phyloP scores from a whole-genome alignment of 1,284 basidiomycete genomes.

The Ceratobasidium sp. region DNA sequence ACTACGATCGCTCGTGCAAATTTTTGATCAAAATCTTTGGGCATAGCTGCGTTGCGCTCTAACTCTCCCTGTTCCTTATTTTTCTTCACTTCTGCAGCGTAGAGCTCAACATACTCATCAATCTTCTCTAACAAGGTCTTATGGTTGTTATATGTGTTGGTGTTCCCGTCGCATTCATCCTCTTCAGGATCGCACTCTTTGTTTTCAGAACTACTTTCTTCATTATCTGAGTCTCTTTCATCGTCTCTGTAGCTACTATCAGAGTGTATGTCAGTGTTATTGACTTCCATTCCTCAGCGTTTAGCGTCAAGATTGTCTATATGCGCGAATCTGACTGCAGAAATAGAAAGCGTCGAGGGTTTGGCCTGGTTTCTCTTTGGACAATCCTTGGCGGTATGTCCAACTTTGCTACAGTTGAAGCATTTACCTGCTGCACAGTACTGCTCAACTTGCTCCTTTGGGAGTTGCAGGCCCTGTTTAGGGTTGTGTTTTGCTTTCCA shows the following conservation, averaged over 20 bases:
- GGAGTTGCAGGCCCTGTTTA: neutral
- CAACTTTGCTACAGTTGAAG: constrained; percentile 30
- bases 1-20: constrained; percentile 57
- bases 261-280: neutral
- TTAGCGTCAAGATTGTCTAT: neutral
- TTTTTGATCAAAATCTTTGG: constrained; percentile 38
- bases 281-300: neutral
- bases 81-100: neutral
- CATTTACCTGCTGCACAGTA: constrained; percentile 41
- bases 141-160: too few species aligned
- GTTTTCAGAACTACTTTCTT: too few species aligned
- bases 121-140: neutral
- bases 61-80: neutral
- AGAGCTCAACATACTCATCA: neutral
- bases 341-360: neutral
- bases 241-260: neutral
- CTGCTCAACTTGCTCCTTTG: constrained; percentile 22
- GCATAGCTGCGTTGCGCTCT: constrained; percentile 9
- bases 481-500: too few species aligned
- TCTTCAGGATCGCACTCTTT: too few species aligned
- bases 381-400: constrained; percentile 39
- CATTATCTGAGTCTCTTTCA: neutral
- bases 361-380: constrained; percentile 17
- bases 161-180: too few species aligned
- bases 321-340: neutral